These are phyloP conservation scores for Golubevia sp. DNA, from an alignment of 1,284 basidiomycete species.

Conservation along the genomic window DNA sequence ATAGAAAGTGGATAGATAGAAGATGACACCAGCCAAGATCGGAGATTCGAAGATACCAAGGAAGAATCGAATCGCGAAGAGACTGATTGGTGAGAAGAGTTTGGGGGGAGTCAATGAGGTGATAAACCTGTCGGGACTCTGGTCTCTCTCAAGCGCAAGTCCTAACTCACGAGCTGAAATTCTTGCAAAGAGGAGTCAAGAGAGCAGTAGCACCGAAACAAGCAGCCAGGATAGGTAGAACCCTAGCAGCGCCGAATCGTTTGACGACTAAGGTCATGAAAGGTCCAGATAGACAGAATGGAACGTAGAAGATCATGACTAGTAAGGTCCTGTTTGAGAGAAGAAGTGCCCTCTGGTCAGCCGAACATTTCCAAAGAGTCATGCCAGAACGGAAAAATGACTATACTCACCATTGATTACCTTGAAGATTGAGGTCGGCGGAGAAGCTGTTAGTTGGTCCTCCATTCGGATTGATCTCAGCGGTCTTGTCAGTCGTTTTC, in stretches of 20 bases:
- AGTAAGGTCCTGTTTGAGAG: slow-evolving; percentile 3
- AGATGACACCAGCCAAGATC: slow-evolving; percentile 40
- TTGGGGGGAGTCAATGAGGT: no score
- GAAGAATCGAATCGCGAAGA: slow-evolving; percentile 11
- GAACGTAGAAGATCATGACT: slow-evolving; percentile 20
- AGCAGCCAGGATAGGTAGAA: slow-evolving; percentile 66
- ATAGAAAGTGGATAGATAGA: slow-evolving; percentile 67
- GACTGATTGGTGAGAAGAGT: slow-evolving; percentile 7
- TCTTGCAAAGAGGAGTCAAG: slow-evolving; percentile 20
- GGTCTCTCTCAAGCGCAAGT: no score
- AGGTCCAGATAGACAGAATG: slow-evolving; percentile 63
- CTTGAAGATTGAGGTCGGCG: slow-evolving; percentile 4
- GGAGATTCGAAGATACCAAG: slow-evolving; percentile 11
- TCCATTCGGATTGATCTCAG: slow-evolving; percentile 39
- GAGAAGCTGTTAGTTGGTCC: slow-evolving; percentile 1
- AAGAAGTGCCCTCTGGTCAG: no score
- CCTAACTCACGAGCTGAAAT: slow-evolving; percentile 17
- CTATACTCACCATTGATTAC: neutral
- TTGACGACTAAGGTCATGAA: slow-evolving; percentile 66
- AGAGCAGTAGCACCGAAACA: slow-evolving; percentile 63
- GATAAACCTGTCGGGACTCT: no score
- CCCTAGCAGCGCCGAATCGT: slow-evolving; percentile 65
- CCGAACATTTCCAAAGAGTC: no score
- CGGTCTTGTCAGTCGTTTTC: slow-evolving; percentile 65
- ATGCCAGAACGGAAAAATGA: neutral